These are phyloP conservation scores for Celoporthe dispersa DNA, from an alignment of 2,329 filamentous ascomycete species.

Conservation along the genomic window DNA sequence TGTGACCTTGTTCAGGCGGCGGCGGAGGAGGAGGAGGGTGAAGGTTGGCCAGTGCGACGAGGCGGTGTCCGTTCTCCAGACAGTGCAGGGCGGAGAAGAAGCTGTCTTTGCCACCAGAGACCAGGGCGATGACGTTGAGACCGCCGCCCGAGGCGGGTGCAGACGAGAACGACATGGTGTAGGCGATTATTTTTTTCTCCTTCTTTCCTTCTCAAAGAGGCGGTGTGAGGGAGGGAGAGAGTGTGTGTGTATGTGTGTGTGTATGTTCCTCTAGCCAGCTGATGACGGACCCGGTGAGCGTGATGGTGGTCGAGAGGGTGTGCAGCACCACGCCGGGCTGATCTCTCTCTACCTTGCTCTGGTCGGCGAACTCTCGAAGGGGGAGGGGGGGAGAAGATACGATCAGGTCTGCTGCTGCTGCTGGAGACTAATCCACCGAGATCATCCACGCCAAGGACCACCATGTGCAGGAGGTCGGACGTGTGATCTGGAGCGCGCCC, in stretches of 20 bases:
- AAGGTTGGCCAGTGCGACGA: conserved; percentile 90
- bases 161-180: background rate
- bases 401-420: background rate
- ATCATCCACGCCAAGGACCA: background rate
- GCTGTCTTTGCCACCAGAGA: conserved; percentile 97
- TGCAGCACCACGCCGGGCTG: background rate
- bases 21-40: conserved; percentile 55
- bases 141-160: conserved; percentile 46
- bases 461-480: background rate
- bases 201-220: too few relatives aligned
- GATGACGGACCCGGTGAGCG: background rate
- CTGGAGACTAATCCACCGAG: too few relatives aligned
- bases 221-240: background rate
- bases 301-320: background rate
- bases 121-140: conserved; percentile 83
- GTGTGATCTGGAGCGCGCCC: background rate
- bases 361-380: background rate
- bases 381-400: too few relatives aligned
- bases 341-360: background rate
- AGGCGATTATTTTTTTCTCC: too few relatives aligned
- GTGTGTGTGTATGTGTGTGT: background rate
- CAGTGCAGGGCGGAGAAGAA: conserved; percentile 94
- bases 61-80: conserved; percentile 78
- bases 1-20: background rate
- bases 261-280: background rate